A percentile compares a stretch with the other conserved stretches of the same genome.
Conservation (phyloP, 352 stramenopile genomes). For the Phytopythium cucurbitacearum region DNA sequence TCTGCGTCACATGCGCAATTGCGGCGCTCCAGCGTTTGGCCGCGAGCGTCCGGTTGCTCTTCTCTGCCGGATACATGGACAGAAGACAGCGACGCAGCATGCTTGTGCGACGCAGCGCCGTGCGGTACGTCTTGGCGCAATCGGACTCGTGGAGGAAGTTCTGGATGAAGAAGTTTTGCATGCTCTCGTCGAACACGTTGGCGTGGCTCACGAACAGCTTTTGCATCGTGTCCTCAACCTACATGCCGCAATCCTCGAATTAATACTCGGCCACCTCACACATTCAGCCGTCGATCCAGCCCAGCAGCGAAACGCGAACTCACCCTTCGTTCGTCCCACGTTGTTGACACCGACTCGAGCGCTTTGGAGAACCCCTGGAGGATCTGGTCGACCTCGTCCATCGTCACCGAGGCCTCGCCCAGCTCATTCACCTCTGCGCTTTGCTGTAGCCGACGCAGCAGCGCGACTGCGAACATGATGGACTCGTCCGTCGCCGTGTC, state of each 20-base stretch:
- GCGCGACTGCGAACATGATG: conserved; percentile 49
- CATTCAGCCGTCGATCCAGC: neutral
- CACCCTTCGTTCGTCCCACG: conserved; percentile 35
- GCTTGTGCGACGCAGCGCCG: conserved; percentile 62
- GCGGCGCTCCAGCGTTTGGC: conserved; percentile 34
- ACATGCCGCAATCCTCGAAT: neutral
- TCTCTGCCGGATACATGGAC: conserved; percentile 61
- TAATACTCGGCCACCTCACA: neutral
- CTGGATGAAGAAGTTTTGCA: conserved; percentile 86
- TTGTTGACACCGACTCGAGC: conserved; percentile 37
- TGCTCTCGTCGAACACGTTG: conserved; percentile 82
- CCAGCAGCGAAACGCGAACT: neutral
- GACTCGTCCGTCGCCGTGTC: conserved; percentile 24
- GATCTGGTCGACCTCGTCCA: conserved; percentile 54
- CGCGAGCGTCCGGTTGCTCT: conserved; percentile 17
- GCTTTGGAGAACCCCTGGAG: conserved; percentile 53
- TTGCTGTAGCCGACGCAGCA: conserved; percentile 57
- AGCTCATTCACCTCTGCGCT: conserved; percentile 23
- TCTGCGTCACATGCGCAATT: conserved; percentile 29
- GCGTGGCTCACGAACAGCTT: conserved; percentile 71
- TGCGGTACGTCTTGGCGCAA: conserved; percentile 62
- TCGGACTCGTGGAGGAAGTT: conserved; percentile 82
- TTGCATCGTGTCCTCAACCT: conserved; percentile 67
- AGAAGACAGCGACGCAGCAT: conserved; percentile 67
- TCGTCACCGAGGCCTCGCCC: conserved; percentile 33